These are phyloP conservation scores for Raddia distichophylla DNA, from an alignment of 176 grass and related monocot genomes.

Conservation along the genomic window DNA sequence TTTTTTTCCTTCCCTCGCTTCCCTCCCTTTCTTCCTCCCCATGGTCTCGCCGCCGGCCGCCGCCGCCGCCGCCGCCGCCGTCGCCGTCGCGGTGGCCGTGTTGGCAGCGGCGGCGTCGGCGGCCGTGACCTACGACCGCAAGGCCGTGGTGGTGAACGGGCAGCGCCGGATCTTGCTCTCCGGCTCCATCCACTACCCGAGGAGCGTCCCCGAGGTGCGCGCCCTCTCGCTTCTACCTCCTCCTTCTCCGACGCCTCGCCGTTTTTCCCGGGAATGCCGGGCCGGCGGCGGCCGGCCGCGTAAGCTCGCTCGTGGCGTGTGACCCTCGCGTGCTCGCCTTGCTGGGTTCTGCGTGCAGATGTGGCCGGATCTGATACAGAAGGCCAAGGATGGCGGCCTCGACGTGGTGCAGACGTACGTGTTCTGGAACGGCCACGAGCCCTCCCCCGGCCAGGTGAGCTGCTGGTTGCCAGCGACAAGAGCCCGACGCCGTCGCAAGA, in stretches of 20 bases:
- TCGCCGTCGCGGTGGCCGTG: slow-evolving; percentile 22
- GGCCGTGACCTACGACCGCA: slow-evolving; percentile 79
- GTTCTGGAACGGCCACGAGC: slow-evolving; percentile 98
- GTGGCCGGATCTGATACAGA: slow-evolving; percentile 99
- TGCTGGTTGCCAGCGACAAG: slow-evolving; percentile 27
- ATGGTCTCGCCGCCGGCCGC: slow-evolving; percentile 43
- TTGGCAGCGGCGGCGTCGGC: slow-evolving; percentile 46
- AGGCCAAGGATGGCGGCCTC: slow-evolving; percentile 95
- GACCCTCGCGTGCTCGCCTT: slow-evolving; percentile 17
- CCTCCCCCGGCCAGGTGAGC: slow-evolving; percentile 77
- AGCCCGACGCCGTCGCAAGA: not conserved
- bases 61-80: not conserved
- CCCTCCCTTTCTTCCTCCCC: slow-evolving; percentile 20
- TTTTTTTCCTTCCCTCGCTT: slow-evolving; percentile 21
- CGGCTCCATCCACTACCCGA: slow-evolving; percentile 98
- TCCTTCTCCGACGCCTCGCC: not conserved
- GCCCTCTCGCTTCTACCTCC: slow-evolving; percentile 4
- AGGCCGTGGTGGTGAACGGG: slow-evolving; percentile 83
- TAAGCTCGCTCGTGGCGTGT: slow-evolving; percentile 5
- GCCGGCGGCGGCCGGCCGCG: not conserved
- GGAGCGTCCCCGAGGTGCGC: slow-evolving; percentile 84
- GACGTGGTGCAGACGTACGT: slow-evolving; percentile 99
- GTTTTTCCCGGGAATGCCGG: slow-evolving; percentile 39
- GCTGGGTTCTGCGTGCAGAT: slow-evolving; percentile 58
- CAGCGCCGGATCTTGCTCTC: slow-evolving; percentile 94